Evolutionary conservation across 108 stramenopile species (phyloP), one percentile per base, ranked within the genome.

Genomic region (Licmophora abbreviata): DNA sequence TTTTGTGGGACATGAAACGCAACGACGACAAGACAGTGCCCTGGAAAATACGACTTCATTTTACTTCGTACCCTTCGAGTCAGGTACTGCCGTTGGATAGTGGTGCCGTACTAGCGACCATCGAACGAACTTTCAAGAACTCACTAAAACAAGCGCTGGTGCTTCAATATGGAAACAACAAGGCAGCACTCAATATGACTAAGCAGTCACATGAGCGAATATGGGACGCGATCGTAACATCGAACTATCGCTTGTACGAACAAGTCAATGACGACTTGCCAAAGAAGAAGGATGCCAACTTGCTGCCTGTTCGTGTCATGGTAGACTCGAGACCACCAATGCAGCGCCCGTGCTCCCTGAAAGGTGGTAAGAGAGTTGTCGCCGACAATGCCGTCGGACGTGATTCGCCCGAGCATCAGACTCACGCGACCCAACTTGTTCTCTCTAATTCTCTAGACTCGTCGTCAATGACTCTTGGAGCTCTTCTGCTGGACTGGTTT

Each of bases 71-170:
- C 52, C 88, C 88, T 2, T 35, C 63, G 28, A 46, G 58, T 42
- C 56, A 60, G 41, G 23, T 91, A 17, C 51, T 91, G 43, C 79
- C 83, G 30, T 55, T 86, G 63, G 71, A 71, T 21, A 34, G n/a
- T 9, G 30, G 28, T n/a, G 27, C 44, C n/a, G 56, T 73, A 0
- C 15, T 65, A 52, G 48, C 66, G n/a, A 63, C 62, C 14, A 47
- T 83, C 14, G 51, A 63, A 17, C 38, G 69, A 49, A 62, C 58
- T 2, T 89, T 68, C 64, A 73, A 77, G 42, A 79, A 91, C 61
- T 82, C 82, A n/a, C 69, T 91, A 48, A 91, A 91, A 61, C 85
- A 86, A 59, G 74, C 80, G 10, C 48, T 91, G 31, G 78, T 75
- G 14, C 51, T 91, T 27, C 78, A 82, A 46, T 65, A 81, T 45